Percentiles rank a stretch among this genome's conserved stretches.
phyloP scores from a whole-genome alignment of 2,329 filamentous ascomycete genomes.

The Apiospora pterosperma region DNA sequence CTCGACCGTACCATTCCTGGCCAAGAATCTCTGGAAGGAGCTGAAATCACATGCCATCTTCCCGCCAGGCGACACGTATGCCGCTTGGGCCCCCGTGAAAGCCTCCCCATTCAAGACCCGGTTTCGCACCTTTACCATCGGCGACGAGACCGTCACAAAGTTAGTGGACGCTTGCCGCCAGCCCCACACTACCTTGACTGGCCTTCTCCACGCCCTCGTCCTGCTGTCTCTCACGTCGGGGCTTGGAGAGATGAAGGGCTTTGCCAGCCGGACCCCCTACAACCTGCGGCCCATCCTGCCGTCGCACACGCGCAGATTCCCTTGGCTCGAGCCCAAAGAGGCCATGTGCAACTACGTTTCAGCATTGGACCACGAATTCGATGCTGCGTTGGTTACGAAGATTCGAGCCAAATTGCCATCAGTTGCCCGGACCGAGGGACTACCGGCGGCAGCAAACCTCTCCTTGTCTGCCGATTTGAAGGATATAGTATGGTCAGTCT shows the following conservation, averaged over 20 bases:
- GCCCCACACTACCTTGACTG: slow-evolving; percentile 26
- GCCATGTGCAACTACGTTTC: slow-evolving; percentile 16
- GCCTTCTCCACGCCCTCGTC: slow-evolving; percentile 22
- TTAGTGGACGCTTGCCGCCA: slow-evolving; percentile 20
- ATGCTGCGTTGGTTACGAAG: not conserved
- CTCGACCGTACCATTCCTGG: slow-evolving; percentile 13
- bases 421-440: too few relatives aligned
- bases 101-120: slow-evolving; percentile 14
- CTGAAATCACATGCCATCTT: slow-evolving; percentile 12
- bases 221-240: slow-evolving; percentile 14
- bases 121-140: slow-evolving; percentile 16
- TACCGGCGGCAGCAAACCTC: not conserved
- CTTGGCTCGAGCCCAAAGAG: slow-evolving; percentile 6
- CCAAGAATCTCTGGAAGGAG: slow-evolving; percentile 16
- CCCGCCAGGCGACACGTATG: slow-evolving; percentile 9
- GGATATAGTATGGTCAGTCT: slow-evolving; percentile 20
- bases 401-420: not conserved
- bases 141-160: slow-evolving; percentile 11
- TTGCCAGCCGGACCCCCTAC: not conserved
- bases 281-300: slow-evolving; percentile 10
- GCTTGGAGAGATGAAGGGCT: slow-evolving; percentile 8
- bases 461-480: not conserved
- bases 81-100: slow-evolving; percentile 22
- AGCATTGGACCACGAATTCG: slow-evolving; percentile 5
- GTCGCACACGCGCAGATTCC: slow-evolving; percentile 17